These are phyloP conservation scores for Arthrobotrys megalospora DNA, from an alignment of 2,329 filamentous ascomycete genomes.

Conservation along the genomic window DNA sequence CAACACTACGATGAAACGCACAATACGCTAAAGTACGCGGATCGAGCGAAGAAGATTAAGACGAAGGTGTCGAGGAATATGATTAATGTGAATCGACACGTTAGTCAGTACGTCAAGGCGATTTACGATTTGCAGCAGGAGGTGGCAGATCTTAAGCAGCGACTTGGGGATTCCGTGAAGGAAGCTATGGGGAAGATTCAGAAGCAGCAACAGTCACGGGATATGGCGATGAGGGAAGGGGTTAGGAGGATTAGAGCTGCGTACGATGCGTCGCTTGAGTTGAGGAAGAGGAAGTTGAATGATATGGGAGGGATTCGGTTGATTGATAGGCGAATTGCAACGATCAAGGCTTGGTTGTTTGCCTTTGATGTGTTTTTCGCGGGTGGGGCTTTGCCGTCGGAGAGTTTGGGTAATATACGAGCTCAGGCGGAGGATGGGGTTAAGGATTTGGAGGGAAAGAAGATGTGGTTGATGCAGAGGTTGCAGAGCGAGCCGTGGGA, in stretches of 20 bases:
- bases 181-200: conserved; percentile 88
- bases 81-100: conserved; percentile 98
- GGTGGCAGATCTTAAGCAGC: conserved; percentile 93
- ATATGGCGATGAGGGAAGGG: conserved; percentile 81
- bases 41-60: conserved; percentile 98
- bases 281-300: conserved; percentile 83
- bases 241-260: conserved; percentile 83
- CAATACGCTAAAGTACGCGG: conserved; percentile 96
- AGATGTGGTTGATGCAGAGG: conserved; percentile 90
- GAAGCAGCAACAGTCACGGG: conserved; percentile 89
- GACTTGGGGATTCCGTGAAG: conserved; percentile 89
- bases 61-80: conserved; percentile 99
- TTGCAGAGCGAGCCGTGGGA: conserved; percentile 89
- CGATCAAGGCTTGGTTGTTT: conserved; percentile 92
- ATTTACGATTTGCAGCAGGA: conserved; percentile 98
- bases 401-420: conserved; percentile 80
- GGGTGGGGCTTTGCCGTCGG: conserved; percentile 76
- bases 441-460: conserved; percentile 87
- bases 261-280: conserved; percentile 83
- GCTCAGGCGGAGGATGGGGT: conserved; percentile 91
- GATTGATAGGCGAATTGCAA: conserved; percentile 85
- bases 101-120: conserved; percentile 99
- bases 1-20: conserved; percentile 98
- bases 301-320: conserved; percentile 86
- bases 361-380: conserved; percentile 86